Evolutionary conservation across 345 rosid genomes (phyloP).

Genomic region (Citrus mangshanensis): DNA sequence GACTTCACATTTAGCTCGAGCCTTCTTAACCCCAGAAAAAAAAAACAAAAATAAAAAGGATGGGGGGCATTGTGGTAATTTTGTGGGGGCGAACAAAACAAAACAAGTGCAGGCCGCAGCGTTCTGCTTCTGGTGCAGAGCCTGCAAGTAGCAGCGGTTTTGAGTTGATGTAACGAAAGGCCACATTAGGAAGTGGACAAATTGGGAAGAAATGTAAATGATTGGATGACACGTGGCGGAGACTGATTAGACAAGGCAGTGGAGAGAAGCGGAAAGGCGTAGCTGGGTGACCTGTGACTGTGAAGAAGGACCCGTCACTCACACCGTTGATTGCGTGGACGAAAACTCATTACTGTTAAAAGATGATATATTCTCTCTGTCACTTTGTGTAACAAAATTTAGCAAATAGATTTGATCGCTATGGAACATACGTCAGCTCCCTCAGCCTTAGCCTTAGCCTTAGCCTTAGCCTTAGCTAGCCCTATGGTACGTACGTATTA

Average conservation of each 20-base stretch:
- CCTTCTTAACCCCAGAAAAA: no score
- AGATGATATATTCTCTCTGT: neutral
- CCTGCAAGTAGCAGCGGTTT: neutral
- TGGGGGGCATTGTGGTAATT: neutral
- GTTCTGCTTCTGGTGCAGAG: neutral
- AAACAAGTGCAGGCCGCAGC: neutral
- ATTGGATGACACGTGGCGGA: slow-evolving; percentile 44
- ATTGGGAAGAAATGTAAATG: slow-evolving; percentile 25
- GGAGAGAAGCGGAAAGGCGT: neutral
- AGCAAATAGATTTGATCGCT: neutral
- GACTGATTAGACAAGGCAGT: slow-evolving; percentile 23
- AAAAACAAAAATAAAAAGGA: accelerated
- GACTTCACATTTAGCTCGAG: neutral
- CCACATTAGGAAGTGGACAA: slow-evolving; percentile 14
- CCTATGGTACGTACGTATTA: no score
- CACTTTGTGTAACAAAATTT: neutral
- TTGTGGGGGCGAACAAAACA: neutral
- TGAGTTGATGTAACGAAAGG: slow-evolving; percentile 31
- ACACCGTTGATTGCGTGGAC: slow-evolving; percentile 73
- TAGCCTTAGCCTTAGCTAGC: no score
- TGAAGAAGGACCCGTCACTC: slow-evolving; percentile 49
- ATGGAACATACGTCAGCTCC: neutral
- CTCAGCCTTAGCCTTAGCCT: no score
- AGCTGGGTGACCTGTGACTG: neutral
- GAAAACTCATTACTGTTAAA: slow-evolving; percentile 21